Evolutionary conservation across 768 basidiomycete species (phyloP).

Genomic region (Suillus brevipes): DNA sequence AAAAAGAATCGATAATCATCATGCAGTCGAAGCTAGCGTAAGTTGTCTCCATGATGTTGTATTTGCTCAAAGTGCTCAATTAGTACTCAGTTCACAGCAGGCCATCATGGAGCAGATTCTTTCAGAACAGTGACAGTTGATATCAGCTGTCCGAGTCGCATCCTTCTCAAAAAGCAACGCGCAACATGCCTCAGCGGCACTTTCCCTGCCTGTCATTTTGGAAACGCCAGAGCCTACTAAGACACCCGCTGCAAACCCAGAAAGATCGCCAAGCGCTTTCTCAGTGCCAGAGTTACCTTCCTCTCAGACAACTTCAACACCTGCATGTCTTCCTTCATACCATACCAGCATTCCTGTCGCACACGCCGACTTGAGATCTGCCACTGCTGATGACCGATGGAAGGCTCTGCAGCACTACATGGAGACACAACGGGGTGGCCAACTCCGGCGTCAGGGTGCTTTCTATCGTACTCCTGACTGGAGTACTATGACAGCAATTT

Average conservation of each 20-base stretch:
- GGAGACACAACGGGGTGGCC: not conserved
- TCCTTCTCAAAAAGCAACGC: not conserved
- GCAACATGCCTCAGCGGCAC: not conserved
- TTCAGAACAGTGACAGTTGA: not conserved
- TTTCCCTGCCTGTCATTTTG: not conserved
- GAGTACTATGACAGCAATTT: not conserved
- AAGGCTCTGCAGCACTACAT: not conserved
- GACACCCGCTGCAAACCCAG: not conserved
- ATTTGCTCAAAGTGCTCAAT: not conserved
- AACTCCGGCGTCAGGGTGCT: conserved; percentile 4
- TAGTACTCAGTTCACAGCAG: not conserved
- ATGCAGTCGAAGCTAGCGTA: conserved; percentile 5
- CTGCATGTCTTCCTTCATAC: not conserved
- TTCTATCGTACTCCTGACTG: conserved; percentile 8
- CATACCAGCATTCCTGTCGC: not conserved
- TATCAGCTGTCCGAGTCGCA: not conserved
- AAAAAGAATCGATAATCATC: not conserved
- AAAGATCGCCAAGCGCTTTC: not conserved
- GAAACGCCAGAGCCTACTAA: not conserved
- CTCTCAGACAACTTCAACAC: not conserved
- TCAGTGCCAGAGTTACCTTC: not conserved
- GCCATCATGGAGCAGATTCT: not conserved
- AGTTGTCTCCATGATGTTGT: not conserved
- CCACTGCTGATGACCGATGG: not conserved
- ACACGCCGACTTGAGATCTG: no score